Base-by-base conservation (phyloP, 2,329 filamentous ascomycete species). In the Thyridium curvatum region DNA sequence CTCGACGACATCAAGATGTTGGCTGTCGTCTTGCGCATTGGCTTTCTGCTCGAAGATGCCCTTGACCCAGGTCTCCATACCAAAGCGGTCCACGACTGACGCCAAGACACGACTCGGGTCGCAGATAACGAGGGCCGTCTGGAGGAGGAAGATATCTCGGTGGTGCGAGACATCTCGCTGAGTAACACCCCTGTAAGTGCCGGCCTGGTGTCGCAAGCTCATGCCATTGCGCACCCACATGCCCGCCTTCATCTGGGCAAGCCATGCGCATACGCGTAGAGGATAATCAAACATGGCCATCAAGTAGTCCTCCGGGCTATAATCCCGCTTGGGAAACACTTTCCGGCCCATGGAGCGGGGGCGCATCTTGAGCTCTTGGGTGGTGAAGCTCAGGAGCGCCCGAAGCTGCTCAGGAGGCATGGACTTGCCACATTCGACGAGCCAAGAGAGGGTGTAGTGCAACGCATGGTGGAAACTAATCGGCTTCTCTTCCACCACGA, bases 141-240 rank as follows among this genome's bases (percentile, higher is more conserved):
- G 93, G 12, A 98, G 65, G 36, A 98, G 75, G 59, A 97, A 94
- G 33, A 98, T 86, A 55, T 98, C 94, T 42, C 93, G 80, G 52
- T 96, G 91, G 53, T 96, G 91, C 2, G 88, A 89, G 15, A 96
- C 86, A 59, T 98, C 93, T 48, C 93, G 76, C 53, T 94, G 87
- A 10, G 81, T 79, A 12, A 96, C 88, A 31, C 88, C 90, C 13
- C 89, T 82, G 58, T 98, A 98, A 14, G 90, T 93, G 38, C 85
- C 85, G 58, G 94, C 93, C 61, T 98, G 93, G 58, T 98, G 93
- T 30, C 91, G 81, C 37, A 98, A 74, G 52, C 91, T 97, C 55
- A 98, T 88, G 3, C 93, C 93, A 56, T 98, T 98, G 40, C 93
- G 82, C 46, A 98, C 91, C 93, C 94, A 98, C 82, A 97, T 94